phyloP scores from a whole-genome alignment of 2,329 filamentous ascomycete species.

The Aureobasidium namibiae region DNA sequence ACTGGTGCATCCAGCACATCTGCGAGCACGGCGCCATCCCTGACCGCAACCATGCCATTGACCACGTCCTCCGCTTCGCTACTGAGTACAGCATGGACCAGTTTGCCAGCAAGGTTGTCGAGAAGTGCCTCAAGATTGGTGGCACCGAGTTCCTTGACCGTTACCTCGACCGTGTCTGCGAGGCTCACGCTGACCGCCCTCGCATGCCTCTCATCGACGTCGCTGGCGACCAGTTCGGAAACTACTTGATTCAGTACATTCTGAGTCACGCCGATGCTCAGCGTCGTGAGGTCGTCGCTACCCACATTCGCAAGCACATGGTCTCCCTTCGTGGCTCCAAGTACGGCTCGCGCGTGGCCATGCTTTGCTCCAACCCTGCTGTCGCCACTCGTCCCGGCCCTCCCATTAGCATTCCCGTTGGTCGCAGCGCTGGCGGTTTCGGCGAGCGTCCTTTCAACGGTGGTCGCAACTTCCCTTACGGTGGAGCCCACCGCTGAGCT shows the following conservation, averaged over 20 bases:
- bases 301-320: constrained; percentile 97
- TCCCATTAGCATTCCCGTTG: constrained; percentile 51
- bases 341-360: constrained; percentile 94
- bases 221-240: constrained; percentile 96
- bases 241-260: constrained; percentile 97
- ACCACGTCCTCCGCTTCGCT: constrained; percentile 88
- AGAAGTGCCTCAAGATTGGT: constrained; percentile 97
- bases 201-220: constrained; percentile 95
- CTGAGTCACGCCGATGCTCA: constrained; percentile 78
- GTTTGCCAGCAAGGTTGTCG: constrained; percentile 97
- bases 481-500: constrained; percentile 2
- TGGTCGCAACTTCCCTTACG: constrained; percentile 1
- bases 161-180: constrained; percentile 89
- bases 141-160: constrained; percentile 81
- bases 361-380: constrained; percentile 96
- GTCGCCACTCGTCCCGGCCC: constrained; percentile 83
- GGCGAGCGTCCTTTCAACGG: constrained; percentile 12
- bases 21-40: constrained; percentile 90
- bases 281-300: constrained; percentile 86
- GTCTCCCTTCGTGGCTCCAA: constrained; percentile 96
- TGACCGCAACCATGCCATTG: constrained; percentile 86
- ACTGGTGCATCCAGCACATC: constrained; percentile 99
- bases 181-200: constrained; percentile 80
- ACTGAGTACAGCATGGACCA: constrained; percentile 98
- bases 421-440: constrained; percentile 6